These are phyloP conservation scores for Lithohypha guttulata DNA, from an alignment of 2,329 filamentous ascomycete genomes.

Conservation along the genomic window DNA sequence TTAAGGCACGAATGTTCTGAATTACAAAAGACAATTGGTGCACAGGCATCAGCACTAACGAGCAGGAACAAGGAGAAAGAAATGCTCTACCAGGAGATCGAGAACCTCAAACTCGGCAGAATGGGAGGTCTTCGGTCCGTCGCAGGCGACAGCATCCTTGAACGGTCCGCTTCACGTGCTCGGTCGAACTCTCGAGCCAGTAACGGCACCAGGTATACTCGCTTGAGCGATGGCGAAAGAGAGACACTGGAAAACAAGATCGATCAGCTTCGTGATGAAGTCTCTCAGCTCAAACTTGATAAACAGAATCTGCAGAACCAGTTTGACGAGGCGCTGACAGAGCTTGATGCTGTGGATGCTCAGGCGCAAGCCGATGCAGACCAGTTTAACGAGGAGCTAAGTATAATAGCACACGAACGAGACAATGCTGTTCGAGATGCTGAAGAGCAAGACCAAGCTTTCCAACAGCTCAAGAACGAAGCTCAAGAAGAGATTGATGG, in stretches of 20 bases:
- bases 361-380: constrained; percentile 73
- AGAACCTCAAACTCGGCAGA: constrained; percentile 83
- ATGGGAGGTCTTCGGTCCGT: constrained; percentile 52
- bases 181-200: constrained; percentile 67
- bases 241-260: constrained; percentile 80
- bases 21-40: constrained; percentile 79
- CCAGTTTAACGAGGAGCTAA: constrained; percentile 65
- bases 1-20: constrained; percentile 88
- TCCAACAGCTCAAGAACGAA: constrained; percentile 44
- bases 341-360: constrained; percentile 64
- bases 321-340: constrained; percentile 65
- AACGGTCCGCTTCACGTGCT: constrained; percentile 83
- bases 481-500: constrained; percentile 49
- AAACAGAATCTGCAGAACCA: constrained; percentile 82
- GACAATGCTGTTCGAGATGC: constrained; percentile 74
- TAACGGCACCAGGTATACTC: constrained; percentile 54
- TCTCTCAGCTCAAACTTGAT: constrained; percentile 75
- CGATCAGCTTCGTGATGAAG: constrained; percentile 71
- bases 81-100: constrained; percentile 89
- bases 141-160: constrained; percentile 79
- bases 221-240: constrained; percentile 61
- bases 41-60: constrained; percentile 94
- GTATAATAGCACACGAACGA: constrained; percentile 68
- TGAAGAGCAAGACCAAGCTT: constrained; percentile 47
- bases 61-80: constrained; percentile 93